phyloP scores from a whole-genome alignment of 2,329 filamentous ascomycete genomes.

The Purpureocillium takamizusanense region DNA sequence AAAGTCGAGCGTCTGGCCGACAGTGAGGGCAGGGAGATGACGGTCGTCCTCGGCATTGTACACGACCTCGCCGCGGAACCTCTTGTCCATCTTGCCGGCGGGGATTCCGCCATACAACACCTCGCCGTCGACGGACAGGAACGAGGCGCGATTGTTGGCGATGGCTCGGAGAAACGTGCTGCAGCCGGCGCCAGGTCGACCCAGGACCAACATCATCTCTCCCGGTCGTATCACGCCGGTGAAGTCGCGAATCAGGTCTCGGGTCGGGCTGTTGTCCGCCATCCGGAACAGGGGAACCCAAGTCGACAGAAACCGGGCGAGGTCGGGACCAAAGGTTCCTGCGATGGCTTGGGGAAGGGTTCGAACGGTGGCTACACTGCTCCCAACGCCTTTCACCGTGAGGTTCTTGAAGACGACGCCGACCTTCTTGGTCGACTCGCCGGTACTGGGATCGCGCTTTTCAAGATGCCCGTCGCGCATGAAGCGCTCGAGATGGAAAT shows the following conservation, averaged over 20 bases:
- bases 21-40: slow-evolving; percentile 65
- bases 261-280: too few relatives aligned
- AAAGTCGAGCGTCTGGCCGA: slow-evolving; percentile 71
- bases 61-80: slow-evolving; percentile 66
- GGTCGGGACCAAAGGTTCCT: slow-evolving; percentile 72
- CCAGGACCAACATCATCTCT: slow-evolving; percentile 40
- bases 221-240: slow-evolving; percentile 24
- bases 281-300: slow-evolving; percentile 19
- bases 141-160: slow-evolving; percentile 52
- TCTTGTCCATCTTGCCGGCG: slow-evolving; percentile 56
- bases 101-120: slow-evolving; percentile 57
- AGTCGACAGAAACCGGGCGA: slow-evolving; percentile 52
- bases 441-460: slow-evolving; percentile 49
- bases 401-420: slow-evolving; percentile 71
- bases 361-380: slow-evolving; percentile 58
- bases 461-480: slow-evolving; percentile 69
- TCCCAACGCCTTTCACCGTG: slow-evolving; percentile 63
- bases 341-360: slow-evolving; percentile 66
- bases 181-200: slow-evolving; percentile 65
- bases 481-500: slow-evolving; percentile 62
- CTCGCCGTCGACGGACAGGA: slow-evolving; percentile 52
- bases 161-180: slow-evolving; percentile 70
- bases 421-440: slow-evolving; percentile 59
- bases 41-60: slow-evolving; percentile 72
- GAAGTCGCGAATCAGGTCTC: slow-evolving; percentile 12